These are phyloP conservation scores for Lepraria neglecta DNA, from an alignment of 495 filamentous ascomycete species.

Conservation along the genomic window DNA sequence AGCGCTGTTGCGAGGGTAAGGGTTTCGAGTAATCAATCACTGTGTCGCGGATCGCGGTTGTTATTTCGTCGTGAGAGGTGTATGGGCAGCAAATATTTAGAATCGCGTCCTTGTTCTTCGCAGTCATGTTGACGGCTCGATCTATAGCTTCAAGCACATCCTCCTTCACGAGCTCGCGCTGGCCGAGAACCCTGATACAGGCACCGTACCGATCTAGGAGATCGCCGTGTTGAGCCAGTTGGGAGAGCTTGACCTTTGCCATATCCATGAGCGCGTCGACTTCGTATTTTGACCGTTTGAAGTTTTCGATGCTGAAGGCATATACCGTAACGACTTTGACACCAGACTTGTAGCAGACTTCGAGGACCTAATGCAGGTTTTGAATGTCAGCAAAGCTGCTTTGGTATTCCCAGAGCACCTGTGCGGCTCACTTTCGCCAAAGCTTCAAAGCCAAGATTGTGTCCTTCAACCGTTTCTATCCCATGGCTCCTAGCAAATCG, in stretches of 20 bases:
- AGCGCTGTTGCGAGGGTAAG: constrained; percentile 51
- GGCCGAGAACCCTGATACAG: constrained; percentile 72
- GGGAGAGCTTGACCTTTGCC: constrained; percentile 85
- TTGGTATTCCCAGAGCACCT: neutral
- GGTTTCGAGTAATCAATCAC: constrained; percentile 75
- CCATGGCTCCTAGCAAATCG: constrained; percentile 82
- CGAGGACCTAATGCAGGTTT: constrained; percentile 59
- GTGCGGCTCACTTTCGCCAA: constrained; percentile 58
- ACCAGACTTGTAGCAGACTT: constrained; percentile 95
- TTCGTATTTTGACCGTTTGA: constrained; percentile 96
- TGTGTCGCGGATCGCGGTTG: constrained; percentile 78
- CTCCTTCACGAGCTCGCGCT: constrained; percentile 67
- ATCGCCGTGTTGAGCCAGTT: constrained; percentile 88
- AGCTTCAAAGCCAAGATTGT: constrained; percentile 92
- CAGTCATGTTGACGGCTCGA: constrained; percentile 73
- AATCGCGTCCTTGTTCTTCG: constrained; percentile 70
- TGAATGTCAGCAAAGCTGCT: constrained; percentile 11
- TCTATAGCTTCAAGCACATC: constrained; percentile 88
- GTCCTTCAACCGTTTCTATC: constrained; percentile 96
- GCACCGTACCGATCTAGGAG: constrained; percentile 90
- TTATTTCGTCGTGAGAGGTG: constrained; percentile 93
- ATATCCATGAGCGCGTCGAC: constrained; percentile 97
- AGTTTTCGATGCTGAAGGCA: constrained; percentile 98
- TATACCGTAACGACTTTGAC: constrained; percentile 94
- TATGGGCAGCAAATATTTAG: constrained; percentile 98